phyloP scores from a whole-genome alignment of 148 eudicot genomes.

The Silene latifolia region DNA sequence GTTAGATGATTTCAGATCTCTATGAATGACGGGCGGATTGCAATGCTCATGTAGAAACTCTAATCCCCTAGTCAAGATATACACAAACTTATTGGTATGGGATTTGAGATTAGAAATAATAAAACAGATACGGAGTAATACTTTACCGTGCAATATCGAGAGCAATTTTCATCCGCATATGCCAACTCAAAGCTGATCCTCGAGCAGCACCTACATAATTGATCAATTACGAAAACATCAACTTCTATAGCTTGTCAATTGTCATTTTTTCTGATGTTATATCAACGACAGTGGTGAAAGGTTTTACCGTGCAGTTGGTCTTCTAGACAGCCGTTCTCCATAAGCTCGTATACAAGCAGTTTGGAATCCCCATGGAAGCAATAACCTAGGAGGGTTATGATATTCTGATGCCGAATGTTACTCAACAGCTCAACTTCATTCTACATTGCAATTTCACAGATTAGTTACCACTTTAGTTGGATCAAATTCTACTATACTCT shows the following conservation, averaged over 20 bases:
- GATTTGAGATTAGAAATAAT: neutral
- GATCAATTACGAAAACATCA: neutral
- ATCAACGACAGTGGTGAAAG: neutral
- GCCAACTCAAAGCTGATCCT: conserved; percentile 65
- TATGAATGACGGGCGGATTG: conserved; percentile 70
- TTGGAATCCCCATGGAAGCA: conserved; percentile 53
- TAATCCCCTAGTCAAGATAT: conserved; percentile 55
- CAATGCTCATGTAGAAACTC: conserved; percentile 78
- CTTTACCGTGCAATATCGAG: conserved; percentile 57
- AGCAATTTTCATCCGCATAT: conserved; percentile 56
- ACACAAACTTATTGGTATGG: conserved; percentile 18
- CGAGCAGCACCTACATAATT: conserved; percentile 46
- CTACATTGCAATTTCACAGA: conserved; percentile 30
- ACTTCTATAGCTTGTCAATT: neutral
- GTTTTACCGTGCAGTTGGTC: conserved; percentile 56
- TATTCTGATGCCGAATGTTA: conserved; percentile 58
- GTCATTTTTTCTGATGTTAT: neutral
- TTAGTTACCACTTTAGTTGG: neutral
- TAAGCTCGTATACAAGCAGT: conserved; percentile 54
- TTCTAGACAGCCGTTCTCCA: conserved; percentile 64
- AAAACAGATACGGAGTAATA: neutral
- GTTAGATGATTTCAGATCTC: conserved; percentile 86
- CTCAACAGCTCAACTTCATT: conserved; percentile 54
- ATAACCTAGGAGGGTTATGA: conserved; percentile 53
- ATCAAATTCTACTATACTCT: neutral